These are phyloP conservation scores for Hemileia vastatrix DNA, from an alignment of 1,284 basidiomycete genomes.

Conservation along the genomic window DNA sequence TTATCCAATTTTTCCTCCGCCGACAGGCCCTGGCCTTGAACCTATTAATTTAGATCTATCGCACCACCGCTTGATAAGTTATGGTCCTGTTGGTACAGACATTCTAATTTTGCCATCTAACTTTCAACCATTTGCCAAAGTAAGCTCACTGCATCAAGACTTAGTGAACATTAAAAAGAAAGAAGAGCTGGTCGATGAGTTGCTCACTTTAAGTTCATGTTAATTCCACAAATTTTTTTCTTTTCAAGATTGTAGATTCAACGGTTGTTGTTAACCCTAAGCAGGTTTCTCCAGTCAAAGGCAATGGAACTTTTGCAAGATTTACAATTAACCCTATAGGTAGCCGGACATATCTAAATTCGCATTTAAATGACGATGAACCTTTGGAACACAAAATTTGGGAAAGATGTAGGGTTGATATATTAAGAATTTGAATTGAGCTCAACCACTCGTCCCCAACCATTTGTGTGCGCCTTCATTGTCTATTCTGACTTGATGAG, in stretches of 20 bases:
- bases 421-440: slow-evolving; percentile 33
- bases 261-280: slow-evolving; percentile 12
- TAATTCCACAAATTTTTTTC: too few relatives aligned
- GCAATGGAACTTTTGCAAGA: slow-evolving; percentile 44
- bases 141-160: neutral
- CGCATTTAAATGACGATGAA: slow-evolving; percentile 22
- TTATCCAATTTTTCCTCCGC: slow-evolving; percentile 87
- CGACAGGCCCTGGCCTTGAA: slow-evolving; percentile 54
- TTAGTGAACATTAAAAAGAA: neutral
- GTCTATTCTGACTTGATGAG: too few relatives aligned
- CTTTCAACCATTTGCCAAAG: slow-evolving; percentile 21
- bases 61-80: slow-evolving; percentile 30
- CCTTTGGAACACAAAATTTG: slow-evolving; percentile 29
- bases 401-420: slow-evolving; percentile 33
- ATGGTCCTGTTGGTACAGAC: slow-evolving; percentile 13
- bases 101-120: slow-evolving; percentile 20
- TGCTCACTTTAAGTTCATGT: too few relatives aligned
- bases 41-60: slow-evolving; percentile 62
- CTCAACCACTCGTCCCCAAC: too few relatives aligned
- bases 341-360: neutral
- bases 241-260: slow-evolving; percentile 6
- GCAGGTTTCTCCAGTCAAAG: slow-evolving; percentile 54
- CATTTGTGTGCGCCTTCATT: too few relatives aligned
- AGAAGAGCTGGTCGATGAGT: neutral
- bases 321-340: slow-evolving; percentile 35